Evolutionary conservation across 768 basidiomycete genomes (phyloP).

Genomic region (Mycena haematopus): DNA sequence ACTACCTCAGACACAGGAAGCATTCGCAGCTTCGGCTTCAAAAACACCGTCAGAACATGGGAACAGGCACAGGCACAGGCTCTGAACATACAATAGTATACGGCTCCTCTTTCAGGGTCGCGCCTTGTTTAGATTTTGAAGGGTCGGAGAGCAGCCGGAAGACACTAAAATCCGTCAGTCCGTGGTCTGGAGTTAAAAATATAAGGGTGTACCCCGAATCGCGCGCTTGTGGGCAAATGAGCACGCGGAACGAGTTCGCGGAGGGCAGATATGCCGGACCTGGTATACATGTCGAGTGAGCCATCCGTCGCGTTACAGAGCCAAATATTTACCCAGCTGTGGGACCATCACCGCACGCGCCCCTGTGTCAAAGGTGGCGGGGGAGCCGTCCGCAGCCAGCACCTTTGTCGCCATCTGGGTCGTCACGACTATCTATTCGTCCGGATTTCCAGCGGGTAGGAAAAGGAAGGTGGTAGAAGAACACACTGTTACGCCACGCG

Average conservation of each 20-base stretch:
- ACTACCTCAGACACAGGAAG: slow-evolving; percentile 3
- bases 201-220: slow-evolving; percentile 27
- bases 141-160: slow-evolving; percentile 24
- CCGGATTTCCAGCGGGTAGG: not conserved
- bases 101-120: slow-evolving; percentile 18
- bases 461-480: not conserved
- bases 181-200: not conserved
- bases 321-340: slow-evolving; percentile 55
- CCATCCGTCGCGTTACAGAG: not conserved
- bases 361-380: slow-evolving; percentile 71
- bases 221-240: slow-evolving; percentile 29
- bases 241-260: slow-evolving; percentile 32
- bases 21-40: slow-evolving; percentile 16
- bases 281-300: not conserved
- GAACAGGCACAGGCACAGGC: not conserved
- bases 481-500: slow-evolving; percentile 57
- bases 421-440: slow-evolving; percentile 58
- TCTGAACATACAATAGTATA: slow-evolving; percentile 22
- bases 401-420: slow-evolving; percentile 76
- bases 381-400: slow-evolving; percentile 64
- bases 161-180: slow-evolving; percentile 14
- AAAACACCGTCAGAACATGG: not conserved
- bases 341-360: slow-evolving; percentile 70
- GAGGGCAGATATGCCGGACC: slow-evolving; percentile 48
- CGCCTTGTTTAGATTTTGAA: slow-evolving; percentile 6